phyloP scores from a whole-genome alignment of 768 basidiomycete species.

The Tulasnella sp. region DNA sequence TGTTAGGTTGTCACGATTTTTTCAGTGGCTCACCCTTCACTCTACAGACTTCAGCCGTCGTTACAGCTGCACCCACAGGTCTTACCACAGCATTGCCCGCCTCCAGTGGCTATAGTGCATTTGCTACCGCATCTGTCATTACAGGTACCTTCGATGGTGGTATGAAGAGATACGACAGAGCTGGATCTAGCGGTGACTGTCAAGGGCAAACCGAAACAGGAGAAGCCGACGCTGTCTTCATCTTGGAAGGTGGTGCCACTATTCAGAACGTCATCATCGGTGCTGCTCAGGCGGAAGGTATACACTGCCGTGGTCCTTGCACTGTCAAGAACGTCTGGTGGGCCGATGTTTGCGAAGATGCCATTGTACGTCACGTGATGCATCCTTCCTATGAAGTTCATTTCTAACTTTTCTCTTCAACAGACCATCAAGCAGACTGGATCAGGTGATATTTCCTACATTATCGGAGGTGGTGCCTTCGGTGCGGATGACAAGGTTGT shows the following conservation, averaged over 20 bases:
- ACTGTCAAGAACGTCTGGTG: slow-evolving; percentile 18
- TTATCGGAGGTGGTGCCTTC: slow-evolving; percentile 14
- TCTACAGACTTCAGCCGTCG: too few relatives aligned
- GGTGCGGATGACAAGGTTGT: slow-evolving; percentile 14
- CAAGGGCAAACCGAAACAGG: slow-evolving; percentile 14
- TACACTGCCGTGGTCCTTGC: slow-evolving; percentile 18
- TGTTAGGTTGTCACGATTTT: too few relatives aligned
- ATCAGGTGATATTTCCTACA: slow-evolving; percentile 5
- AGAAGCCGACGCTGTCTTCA: not conserved
- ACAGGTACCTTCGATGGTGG: slow-evolving; percentile 15
- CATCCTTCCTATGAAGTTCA: not conserved
- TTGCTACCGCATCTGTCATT: slow-evolving; percentile 12
- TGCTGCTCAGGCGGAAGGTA: slow-evolving; percentile 16
- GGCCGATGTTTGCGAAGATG: slow-evolving; percentile 17
- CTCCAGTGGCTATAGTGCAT: not conserved
- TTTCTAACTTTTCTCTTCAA: not conserved
- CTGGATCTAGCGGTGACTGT: slow-evolving; percentile 9
- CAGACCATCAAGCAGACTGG: slow-evolving; percentile 7
- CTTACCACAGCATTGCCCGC: slow-evolving; percentile 9
- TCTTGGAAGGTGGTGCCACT: not conserved
- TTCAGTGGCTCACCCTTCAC: too few relatives aligned
- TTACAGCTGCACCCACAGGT: not conserved
- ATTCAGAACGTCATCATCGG: slow-evolving; percentile 17
- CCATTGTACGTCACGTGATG: not conserved
- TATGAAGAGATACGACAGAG: slow-evolving; percentile 12